phyloP scores from a whole-genome alignment of 176 grass and related monocot species.

The Triticum urartu region DNA sequence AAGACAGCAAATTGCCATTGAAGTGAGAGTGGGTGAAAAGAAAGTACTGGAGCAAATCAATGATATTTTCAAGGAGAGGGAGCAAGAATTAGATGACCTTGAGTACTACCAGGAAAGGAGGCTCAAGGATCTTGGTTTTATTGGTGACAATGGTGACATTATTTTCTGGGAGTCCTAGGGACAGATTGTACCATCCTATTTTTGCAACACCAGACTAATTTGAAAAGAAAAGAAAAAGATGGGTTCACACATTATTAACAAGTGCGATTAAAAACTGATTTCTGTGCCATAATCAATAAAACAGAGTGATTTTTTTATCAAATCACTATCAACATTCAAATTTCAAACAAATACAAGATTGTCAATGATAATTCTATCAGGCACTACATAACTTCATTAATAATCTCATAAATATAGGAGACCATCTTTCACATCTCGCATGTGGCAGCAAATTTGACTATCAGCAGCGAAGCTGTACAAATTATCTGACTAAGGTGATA shows the following conservation, averaged over 20 bases:
- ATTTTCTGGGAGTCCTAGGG: constrained; percentile 91
- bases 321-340: constrained; percentile 8
- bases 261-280: neutral
- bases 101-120: constrained; percentile 98
- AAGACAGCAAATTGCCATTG: constrained; percentile 61
- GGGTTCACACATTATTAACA: neutral
- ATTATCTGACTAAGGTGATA: neutral
- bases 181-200: constrained; percentile 16
- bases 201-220: neutral
- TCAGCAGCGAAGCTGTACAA: neutral
- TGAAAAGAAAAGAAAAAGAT: neutral
- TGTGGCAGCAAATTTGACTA: constrained; percentile 19
- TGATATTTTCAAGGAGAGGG: constrained; percentile 73
- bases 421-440: neutral
- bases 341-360: constrained; percentile 6
- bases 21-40: constrained; percentile 81
- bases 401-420: neutral
- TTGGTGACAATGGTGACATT: constrained; percentile 89
- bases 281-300: neutral
- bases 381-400: neutral
- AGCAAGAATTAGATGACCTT: constrained; percentile 76
- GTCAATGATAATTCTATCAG: constrained; percentile 6
- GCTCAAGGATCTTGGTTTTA: constrained; percentile 80
- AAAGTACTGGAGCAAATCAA: constrained; percentile 82
- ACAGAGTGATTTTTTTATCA: neutral